Evolutionary conservation across 305 asterid species (phyloP), one percentile per base, ranked within the genome.

Genomic region (Petunia hybrid): DNA sequence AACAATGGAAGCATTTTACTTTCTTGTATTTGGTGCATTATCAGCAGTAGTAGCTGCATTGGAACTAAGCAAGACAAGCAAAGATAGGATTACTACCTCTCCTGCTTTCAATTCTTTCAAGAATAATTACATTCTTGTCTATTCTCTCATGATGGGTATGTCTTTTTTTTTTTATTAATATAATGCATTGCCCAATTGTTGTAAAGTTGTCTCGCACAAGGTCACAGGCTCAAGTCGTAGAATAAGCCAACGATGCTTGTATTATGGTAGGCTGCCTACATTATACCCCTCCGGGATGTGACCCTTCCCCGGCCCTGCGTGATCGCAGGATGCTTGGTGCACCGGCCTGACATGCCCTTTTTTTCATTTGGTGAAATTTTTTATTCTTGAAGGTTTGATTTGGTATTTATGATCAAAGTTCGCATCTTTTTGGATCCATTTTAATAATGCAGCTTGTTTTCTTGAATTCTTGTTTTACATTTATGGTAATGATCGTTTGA

Each of bases 61-160:
- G 90, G 99, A 95, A 92, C 86, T 95, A 68, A 93, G 99, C 80
- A 95, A 93, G 80, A 87, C 83, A 14, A 93, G 89, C 92, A 93
- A 93, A 62, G 99, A 95, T 91, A 94, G 99, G 66, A 82, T 92
- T 78, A 92, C 89, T 38, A 92, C 99, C 41, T 86, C 97, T 9
- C 82, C 92, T 10, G 89, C 97, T 39, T 95, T 95, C 92, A 89
- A 87, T 90, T 88, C 98, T 46, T 95, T 93, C 91, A 95, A 95
- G 92, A 95, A 93, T 82, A 93, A 88, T 88, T 95, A 95, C 91
- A 82, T 95, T 81, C 88, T 95, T 51, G 99, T 95, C 6, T 95
- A 95, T 89, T 95, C 99, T 59, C 97, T 95, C 82, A 95, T 95
- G 98, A 95, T 95, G 98, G 99, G 97, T 95, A 82, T 6, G 89